Conservation (phyloP, 371 early-diverging fungal species). For the Apophysomyces sp. region DNA sequence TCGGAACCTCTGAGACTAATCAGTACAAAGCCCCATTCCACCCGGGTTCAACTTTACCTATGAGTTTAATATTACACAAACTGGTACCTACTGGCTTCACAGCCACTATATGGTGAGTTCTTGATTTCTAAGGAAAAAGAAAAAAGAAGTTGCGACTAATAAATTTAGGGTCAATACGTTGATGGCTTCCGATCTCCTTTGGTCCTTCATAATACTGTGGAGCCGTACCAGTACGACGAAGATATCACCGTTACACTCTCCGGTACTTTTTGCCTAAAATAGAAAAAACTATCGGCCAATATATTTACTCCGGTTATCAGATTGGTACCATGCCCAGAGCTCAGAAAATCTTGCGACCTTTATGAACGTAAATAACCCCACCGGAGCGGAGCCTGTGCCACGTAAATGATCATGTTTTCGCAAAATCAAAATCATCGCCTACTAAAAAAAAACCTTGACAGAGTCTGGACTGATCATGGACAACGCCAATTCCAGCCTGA, state of each 20-base stretch:
- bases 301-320: conserved; percentile 21
- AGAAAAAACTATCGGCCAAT: no score
- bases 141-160: no score
- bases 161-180: conserved; percentile 72
- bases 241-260: conserved; percentile 62
- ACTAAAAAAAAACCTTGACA: no score
- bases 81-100: conserved; percentile 81
- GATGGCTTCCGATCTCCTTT: conserved; percentile 81
- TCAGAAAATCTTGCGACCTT: conserved; percentile 36
- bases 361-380: conserved; percentile 59
- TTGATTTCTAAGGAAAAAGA: no score
- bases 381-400: conserved; percentile 70
- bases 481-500: conserved; percentile 38
- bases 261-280: conserved; percentile 28
- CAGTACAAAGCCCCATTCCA: conserved; percentile 23
- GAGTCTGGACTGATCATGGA: conserved; percentile 55
- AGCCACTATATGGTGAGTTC: conserved; percentile 52
- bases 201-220: conserved; percentile 62
- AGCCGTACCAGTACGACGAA: conserved; percentile 68
- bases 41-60: conserved; percentile 61
- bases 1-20: not conserved
- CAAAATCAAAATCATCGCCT: not conserved
- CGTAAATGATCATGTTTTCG: not conserved
- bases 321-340: conserved; percentile 69
- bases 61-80: conserved; percentile 60